Percentiles rank a stretch among this genome's conserved stretches.
These are phyloP conservation scores for Penicilliopsis zonata DNA, from an alignment of 495 filamentous ascomycete species.

Conservation along the genomic window DNA sequence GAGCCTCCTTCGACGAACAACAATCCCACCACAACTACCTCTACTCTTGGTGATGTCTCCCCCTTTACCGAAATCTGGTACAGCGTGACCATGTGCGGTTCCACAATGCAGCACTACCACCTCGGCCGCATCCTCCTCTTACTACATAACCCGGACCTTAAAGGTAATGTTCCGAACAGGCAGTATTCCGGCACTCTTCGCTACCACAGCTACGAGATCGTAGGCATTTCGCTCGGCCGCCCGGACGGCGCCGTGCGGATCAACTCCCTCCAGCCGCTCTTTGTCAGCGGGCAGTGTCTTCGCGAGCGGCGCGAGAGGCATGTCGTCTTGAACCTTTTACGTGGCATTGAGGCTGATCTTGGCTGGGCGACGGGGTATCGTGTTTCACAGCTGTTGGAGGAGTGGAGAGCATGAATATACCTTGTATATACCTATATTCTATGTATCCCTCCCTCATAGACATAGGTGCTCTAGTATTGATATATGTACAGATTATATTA, in stretches of 20 bases:
- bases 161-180: conserved; percentile 36
- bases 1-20: conserved; percentile 12
- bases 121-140: conserved; percentile 51
- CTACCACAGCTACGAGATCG: conserved; percentile 45
- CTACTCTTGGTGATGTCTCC: conserved; percentile 18
- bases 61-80: conserved; percentile 50
- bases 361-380: conserved; percentile 56
- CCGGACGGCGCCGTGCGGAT: conserved; percentile 44
- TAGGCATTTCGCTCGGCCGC: conserved; percentile 41
- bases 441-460: no score
- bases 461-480: no score
- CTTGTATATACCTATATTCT: no score
- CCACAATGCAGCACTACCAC: conserved; percentile 54
- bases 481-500: conserved; percentile 7
- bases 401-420: no score
- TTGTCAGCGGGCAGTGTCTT: conserved; percentile 49
- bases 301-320: conserved; percentile 36
- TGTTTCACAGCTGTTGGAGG: conserved; percentile 39
- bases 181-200: conserved; percentile 40
- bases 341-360: conserved; percentile 45
- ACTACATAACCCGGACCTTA: conserved; percentile 48
- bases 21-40: no score
- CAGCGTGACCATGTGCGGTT: conserved; percentile 49
- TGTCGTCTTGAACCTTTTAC: conserved; percentile 37
- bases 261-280: conserved; percentile 49